A percentile compares a stretch with the other conserved stretches of the same genome.
Evolutionary conservation across 345 rosid species (phyloP).

Genomic region (Aegle marmelos): DNA sequence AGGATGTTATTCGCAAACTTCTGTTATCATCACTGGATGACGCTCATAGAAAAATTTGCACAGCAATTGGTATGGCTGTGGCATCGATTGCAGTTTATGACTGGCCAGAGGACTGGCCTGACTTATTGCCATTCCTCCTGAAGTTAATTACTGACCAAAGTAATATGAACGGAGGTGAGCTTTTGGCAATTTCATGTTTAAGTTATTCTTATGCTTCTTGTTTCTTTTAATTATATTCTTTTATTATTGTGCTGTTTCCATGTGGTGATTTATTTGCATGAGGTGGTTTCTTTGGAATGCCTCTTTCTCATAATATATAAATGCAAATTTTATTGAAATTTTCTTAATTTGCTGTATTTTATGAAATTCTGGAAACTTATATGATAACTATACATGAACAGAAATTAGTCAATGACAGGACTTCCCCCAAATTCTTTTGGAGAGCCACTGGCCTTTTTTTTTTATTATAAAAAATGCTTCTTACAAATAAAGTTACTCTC

Average conservation of each 20-base stretch:
- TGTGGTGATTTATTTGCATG: not conserved
- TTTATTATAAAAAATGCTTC: not conserved
- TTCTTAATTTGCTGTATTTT: not conserved
- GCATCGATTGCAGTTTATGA: slow-evolving; percentile 76
- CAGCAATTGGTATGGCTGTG: slow-evolving; percentile 83
- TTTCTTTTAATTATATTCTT: not conserved
- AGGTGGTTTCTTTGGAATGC: not conserved
- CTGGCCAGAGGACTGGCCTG: slow-evolving; percentile 96
- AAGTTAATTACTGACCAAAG: slow-evolving; percentile 59
- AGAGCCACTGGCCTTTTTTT: not conserved
- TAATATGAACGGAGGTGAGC: slow-evolving; percentile 65
- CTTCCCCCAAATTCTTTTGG: not conserved
- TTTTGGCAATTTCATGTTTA: slow-evolving; percentile 5
- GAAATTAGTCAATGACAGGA: not conserved
- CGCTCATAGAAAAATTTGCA: slow-evolving; percentile 73
- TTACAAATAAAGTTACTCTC: not conserved
- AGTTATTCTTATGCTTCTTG: not conserved
- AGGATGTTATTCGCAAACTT: slow-evolving; percentile 72
- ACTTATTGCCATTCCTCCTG: slow-evolving; percentile 73
- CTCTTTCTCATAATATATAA: not conserved
- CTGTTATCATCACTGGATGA: slow-evolving; percentile 75
- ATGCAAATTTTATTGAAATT: slow-evolving; percentile 1
- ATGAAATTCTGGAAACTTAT: not conserved
- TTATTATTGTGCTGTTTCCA: not conserved
- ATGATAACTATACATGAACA: not conserved